These are phyloP conservation scores for Sporobolomyces roseus DNA, from an alignment of 768 basidiomycete genomes.

Conservation along the genomic window DNA sequence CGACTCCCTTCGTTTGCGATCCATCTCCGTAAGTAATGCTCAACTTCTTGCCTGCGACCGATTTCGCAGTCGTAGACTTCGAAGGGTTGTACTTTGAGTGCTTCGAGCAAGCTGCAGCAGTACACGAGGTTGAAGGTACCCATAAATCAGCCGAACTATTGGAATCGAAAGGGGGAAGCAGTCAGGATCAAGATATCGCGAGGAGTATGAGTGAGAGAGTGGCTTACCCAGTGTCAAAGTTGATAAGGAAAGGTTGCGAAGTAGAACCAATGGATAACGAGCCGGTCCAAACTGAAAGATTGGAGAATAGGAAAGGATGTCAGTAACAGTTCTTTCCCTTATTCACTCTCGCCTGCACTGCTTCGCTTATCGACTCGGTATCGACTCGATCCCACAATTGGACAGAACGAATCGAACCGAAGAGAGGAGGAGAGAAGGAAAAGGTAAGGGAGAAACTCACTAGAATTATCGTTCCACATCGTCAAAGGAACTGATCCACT, in stretches of 20 bases:
- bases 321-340: neutral
- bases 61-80: slow-evolving; percentile 48
- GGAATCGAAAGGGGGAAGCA: neutral
- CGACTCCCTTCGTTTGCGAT: slow-evolving; percentile 52
- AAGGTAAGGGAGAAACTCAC: slow-evolving; percentile 13
- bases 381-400: no score
- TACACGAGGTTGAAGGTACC: slow-evolving; percentile 40
- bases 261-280: slow-evolving; percentile 21
- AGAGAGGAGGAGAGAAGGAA: no score
- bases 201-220: neutral
- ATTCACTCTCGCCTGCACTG: neutral
- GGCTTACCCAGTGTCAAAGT: slow-evolving; percentile 38
- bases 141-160: slow-evolving; percentile 42
- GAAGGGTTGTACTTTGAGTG: slow-evolving; percentile 50
- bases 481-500: slow-evolving; percentile 10
- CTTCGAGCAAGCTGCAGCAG: slow-evolving; percentile 47
- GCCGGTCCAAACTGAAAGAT: slow-evolving; percentile 31
- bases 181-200: neutral
- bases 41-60: slow-evolving; percentile 48
- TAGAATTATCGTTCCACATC: slow-evolving; percentile 10
- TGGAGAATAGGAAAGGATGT: neutral
- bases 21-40: slow-evolving; percentile 57
- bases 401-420: no score
- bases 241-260: slow-evolving; percentile 18
- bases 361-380: no score